phyloP scores from a whole-genome alignment of 2,329 filamentous ascomycete species.

The Thielaviopsis populi region DNA sequence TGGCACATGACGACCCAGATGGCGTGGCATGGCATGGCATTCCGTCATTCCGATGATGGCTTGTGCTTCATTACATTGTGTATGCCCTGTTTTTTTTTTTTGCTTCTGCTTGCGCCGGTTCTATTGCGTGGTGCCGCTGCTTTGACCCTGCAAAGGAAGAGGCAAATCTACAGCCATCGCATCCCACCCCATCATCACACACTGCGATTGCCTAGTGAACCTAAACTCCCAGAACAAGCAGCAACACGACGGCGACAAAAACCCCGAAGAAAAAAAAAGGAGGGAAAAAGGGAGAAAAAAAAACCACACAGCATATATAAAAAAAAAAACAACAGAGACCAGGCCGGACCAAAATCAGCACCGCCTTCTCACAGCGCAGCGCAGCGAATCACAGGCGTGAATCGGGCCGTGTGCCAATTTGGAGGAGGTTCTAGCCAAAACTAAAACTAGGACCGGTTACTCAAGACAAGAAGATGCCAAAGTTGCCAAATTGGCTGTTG shows the following conservation, averaged over 20 bases:
- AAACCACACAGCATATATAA: no score
- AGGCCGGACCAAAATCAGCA: no score
- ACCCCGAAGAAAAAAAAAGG: no score
- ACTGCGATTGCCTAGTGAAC: background rate
- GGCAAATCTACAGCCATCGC: background rate
- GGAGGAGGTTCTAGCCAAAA: background rate
- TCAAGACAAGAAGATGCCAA: background rate
- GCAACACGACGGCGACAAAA: no score
- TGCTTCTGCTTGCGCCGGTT: no score
- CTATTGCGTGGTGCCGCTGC: background rate
- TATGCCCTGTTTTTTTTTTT: no score
- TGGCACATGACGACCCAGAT: background rate
- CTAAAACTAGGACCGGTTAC: background rate
- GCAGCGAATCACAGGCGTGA: constrained; percentile 1
- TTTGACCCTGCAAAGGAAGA: background rate
- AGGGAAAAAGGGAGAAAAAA: no score
- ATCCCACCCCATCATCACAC: background rate
- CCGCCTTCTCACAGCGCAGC: background rate
- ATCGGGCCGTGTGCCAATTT: background rate
- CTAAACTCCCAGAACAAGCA: no score
- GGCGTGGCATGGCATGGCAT: background rate
- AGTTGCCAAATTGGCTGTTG: constrained; percentile 2
- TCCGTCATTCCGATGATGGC: background rate
- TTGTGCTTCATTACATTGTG: background rate
- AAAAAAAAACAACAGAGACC: no score